phyloP scores from a whole-genome alignment of 2,329 filamentous ascomycete genomes.

The Chaetothyriales sp. region DNA sequence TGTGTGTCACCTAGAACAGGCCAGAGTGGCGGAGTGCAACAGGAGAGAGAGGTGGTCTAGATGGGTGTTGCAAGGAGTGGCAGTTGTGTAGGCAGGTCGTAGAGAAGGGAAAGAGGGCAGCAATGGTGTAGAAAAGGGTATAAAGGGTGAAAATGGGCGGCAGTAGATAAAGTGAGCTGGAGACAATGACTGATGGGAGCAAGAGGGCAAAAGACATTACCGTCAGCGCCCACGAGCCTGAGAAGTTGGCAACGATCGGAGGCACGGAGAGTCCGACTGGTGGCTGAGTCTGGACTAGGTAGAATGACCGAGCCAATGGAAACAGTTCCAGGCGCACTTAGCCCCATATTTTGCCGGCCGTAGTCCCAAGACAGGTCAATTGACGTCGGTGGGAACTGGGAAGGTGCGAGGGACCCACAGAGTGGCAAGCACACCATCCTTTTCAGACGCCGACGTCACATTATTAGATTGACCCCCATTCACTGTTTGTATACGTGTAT shows the following conservation, averaged over 20 bases:
- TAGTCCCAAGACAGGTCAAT: neutral
- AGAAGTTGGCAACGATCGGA: neutral
- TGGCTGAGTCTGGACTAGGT: neutral
- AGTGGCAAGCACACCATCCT: neutral
- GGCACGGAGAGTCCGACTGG: neutral
- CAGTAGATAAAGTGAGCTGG: too few relatives aligned
- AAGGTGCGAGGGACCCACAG: neutral
- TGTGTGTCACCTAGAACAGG: conserved; percentile 11
- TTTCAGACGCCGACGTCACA: neutral
- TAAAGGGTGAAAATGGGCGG: too few relatives aligned
- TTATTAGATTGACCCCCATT: neutral
- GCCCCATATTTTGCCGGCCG: neutral
- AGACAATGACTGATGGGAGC: too few relatives aligned
- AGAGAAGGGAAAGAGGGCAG: too few relatives aligned
- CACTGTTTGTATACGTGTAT: too few relatives aligned
- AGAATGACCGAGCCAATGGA: neutral
- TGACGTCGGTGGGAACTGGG: neutral
- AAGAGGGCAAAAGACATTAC: neutral
- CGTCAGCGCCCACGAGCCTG: neutral
- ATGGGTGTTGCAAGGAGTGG: too few relatives aligned
- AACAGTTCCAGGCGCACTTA: neutral
- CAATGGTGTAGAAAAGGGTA: too few relatives aligned
- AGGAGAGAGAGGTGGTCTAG: too few relatives aligned
- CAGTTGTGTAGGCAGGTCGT: neutral
- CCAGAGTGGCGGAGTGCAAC: neutral